phyloP scores from a whole-genome alignment of 164 flowering plant species.

The Berberis thunbergii region DNA sequence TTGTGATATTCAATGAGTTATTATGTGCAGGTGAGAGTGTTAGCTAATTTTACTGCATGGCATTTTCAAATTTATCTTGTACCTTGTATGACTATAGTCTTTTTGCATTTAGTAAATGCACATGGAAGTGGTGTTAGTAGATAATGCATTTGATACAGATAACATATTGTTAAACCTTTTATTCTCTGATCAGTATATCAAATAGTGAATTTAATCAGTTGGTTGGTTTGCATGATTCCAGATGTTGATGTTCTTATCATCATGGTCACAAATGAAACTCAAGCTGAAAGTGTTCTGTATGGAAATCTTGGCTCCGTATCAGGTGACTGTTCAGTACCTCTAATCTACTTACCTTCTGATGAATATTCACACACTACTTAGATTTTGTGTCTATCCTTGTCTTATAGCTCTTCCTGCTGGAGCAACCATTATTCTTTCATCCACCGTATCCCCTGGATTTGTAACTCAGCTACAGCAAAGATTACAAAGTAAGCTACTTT shows the following conservation, averaged over 20 bases:
- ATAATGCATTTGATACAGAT: too few relatives aligned
- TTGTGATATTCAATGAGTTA: too few relatives aligned
- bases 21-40: too few relatives aligned
- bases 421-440: slow-evolving; percentile 75
- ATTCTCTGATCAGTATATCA: too few relatives aligned
- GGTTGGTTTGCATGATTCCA: slow-evolving; percentile 21
- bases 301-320: slow-evolving; percentile 73
- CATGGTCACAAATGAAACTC: slow-evolving; percentile 95
- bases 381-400: background rate
- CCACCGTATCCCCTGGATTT: slow-evolving; percentile 93
- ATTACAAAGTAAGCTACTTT: slow-evolving; percentile 47
- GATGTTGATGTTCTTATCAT: slow-evolving; percentile 80
- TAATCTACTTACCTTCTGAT: too few relatives aligned
- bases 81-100: too few relatives aligned
- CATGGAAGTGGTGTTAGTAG: too few relatives aligned
- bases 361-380: too few relatives aligned
- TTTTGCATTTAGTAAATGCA: too few relatives aligned
- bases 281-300: slow-evolving; percentile 78
- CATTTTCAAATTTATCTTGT: too few relatives aligned
- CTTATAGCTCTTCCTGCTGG: slow-evolving; percentile 76
- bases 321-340: slow-evolving; percentile 30
- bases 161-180: too few relatives aligned
- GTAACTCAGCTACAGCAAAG: slow-evolving; percentile 56
- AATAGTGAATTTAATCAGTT: background rate
- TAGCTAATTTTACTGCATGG: too few relatives aligned